Conservation (phyloP, 2,329 filamentous ascomycete genomes). For the Penicillium brasilianum region DNA sequence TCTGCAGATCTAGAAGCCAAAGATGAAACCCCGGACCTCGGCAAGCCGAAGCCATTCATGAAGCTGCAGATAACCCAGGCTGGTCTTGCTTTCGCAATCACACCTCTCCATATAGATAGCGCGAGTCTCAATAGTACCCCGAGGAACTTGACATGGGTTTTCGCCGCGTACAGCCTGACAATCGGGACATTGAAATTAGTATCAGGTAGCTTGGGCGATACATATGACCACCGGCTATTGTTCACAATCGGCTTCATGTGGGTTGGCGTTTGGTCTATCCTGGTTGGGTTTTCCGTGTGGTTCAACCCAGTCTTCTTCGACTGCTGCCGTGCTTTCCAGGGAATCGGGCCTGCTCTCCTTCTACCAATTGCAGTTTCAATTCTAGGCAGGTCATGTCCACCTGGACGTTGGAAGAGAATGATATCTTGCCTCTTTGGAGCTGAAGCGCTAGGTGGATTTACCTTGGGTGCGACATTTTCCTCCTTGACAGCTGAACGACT, state of each 20-base stretch:
- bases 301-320: slow-evolving; percentile 55
- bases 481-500: slow-evolving; percentile 45
- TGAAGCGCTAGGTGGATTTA: slow-evolving; percentile 52
- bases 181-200: slow-evolving; percentile 44
- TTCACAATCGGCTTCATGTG: slow-evolving; percentile 45
- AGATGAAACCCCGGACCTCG: slow-evolving; percentile 9
- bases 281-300: slow-evolving; percentile 44
- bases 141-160: slow-evolving; percentile 58
- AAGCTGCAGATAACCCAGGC: slow-evolving; percentile 49
- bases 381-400: slow-evolving; percentile 62
- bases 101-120: slow-evolving; percentile 55
- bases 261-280: slow-evolving; percentile 45
- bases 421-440: slow-evolving; percentile 60
- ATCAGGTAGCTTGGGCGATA: slow-evolving; percentile 44
- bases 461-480: slow-evolving; percentile 49
- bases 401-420: slow-evolving; percentile 63
- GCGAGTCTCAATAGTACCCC: slow-evolving; percentile 51
- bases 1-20: slow-evolving; percentile 16
- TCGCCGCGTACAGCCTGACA: slow-evolving; percentile 60
- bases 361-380: slow-evolving; percentile 69
- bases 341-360: slow-evolving; percentile 63
- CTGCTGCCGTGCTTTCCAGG: slow-evolving; percentile 60
- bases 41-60: slow-evolving; percentile 25
- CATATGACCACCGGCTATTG: slow-evolving; percentile 44
- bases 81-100: slow-evolving; percentile 53